Percentiles rank a stretch among this genome's conserved stretches.
Conservation (phyloP, 2,329 filamentous ascomycete genomes). For the Grosmannia huntii region DNA sequence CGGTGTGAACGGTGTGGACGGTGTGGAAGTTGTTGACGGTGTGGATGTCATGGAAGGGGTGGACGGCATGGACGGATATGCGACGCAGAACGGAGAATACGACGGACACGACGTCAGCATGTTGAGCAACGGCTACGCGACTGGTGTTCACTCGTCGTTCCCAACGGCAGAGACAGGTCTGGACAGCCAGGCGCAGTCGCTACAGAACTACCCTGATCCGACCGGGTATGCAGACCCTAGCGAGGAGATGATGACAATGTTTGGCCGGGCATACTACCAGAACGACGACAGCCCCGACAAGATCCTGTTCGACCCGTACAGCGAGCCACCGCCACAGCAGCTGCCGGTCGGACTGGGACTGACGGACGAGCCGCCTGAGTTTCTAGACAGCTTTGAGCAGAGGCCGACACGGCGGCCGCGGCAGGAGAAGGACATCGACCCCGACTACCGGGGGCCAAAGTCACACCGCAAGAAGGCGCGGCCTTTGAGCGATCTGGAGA, state of each 20-base stretch:
- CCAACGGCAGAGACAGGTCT: background rate
- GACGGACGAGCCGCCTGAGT: constrained; percentile 38
- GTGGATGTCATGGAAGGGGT: background rate
- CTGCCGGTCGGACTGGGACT: constrained; percentile 24
- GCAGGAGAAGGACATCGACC: constrained; percentile 39
- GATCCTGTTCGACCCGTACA: constrained; percentile 47
- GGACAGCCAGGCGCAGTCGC: background rate
- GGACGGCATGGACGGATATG: background rate
- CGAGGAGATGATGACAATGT: constrained; percentile 18
- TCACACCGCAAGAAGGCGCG: constrained; percentile 30
- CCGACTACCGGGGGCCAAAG: constrained; percentile 35
- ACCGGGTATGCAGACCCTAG: constrained; percentile 17
- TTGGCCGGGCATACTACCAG: constrained; percentile 50
- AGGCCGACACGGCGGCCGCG: constrained; percentile 39
- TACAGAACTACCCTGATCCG: constrained; percentile 5
- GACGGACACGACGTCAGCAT: background rate
- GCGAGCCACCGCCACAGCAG: constrained; percentile 34
- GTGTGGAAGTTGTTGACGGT: background rate
- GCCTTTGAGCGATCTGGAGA: constrained; percentile 20
- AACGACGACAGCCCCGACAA: constrained; percentile 43
- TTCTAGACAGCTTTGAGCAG: constrained; percentile 40
- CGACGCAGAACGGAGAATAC: background rate
- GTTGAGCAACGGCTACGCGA: background rate
- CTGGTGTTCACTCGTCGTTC: background rate
- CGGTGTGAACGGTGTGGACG: background rate